These are phyloP conservation scores for Suillus brevipes DNA, from an alignment of 768 basidiomycete species.

Conservation along the genomic window DNA sequence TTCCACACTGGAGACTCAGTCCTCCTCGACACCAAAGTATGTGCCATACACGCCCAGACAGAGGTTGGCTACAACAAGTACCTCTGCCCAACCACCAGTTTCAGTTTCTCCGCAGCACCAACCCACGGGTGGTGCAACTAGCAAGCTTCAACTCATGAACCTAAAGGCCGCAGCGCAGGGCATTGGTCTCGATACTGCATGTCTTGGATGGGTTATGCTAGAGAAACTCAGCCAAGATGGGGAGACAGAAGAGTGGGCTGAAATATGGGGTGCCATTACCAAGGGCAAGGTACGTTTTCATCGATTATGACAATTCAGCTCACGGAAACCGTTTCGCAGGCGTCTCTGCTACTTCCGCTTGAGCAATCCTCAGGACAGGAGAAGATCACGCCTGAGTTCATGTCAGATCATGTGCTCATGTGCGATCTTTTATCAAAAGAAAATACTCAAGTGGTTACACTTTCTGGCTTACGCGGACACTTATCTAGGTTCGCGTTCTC, in stretches of 20 bases:
- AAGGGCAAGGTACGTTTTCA: conserved; percentile 59
- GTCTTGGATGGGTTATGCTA: conserved; percentile 75
- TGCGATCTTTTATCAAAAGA: conserved; percentile 52
- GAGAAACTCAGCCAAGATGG: conserved; percentile 62
- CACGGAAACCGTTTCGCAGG: conserved; percentile 43
- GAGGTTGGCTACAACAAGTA: conserved; percentile 49
- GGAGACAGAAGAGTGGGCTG: conserved; percentile 64
- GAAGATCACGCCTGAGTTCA: conserved; percentile 67
- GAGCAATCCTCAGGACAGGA: conserved; percentile 54
- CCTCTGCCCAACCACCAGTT: conserved; percentile 41
- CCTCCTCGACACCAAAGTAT: conserved; percentile 48
- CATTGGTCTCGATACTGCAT: conserved; percentile 62
- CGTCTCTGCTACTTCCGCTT: conserved; percentile 76
- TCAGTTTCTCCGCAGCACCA: conserved; percentile 42
- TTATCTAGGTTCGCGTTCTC: conserved; percentile 53
- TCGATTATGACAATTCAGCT: not conserved
- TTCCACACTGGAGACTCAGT: conserved; percentile 23
- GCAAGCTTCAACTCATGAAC: conserved; percentile 69
- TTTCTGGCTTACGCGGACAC: conserved; percentile 81
- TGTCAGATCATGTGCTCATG: conserved; percentile 81
- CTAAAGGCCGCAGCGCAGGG: conserved; percentile 71
- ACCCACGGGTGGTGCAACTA: conserved; percentile 59
- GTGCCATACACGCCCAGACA: conserved; percentile 79
- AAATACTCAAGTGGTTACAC: conserved; percentile 61
- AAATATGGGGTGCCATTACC: conserved; percentile 64